Evolutionary conservation across 139 green algal species (phyloP).

Genomic region (Chlorella sp.): DNA sequence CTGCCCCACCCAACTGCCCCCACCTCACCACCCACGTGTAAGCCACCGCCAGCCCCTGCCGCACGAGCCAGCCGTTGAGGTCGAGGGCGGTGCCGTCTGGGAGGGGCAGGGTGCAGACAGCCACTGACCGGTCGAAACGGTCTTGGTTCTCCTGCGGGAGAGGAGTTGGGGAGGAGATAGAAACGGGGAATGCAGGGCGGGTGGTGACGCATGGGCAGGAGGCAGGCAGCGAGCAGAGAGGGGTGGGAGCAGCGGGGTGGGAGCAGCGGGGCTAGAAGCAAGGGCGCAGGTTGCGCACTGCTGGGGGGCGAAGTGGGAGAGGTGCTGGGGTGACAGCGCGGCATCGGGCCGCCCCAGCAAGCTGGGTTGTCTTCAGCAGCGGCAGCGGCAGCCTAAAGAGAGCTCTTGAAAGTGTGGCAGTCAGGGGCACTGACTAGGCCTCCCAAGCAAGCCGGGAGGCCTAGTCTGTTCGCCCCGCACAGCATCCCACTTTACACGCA

Average conservation of each 20-base stretch:
- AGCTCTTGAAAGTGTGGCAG: too few relatives aligned
- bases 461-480: too few relatives aligned
- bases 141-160: conserved; percentile 38
- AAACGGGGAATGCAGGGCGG: not conserved
- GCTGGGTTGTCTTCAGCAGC: not conserved
- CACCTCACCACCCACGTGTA: conserved; percentile 65
- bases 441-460: too few relatives aligned
- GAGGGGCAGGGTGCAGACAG: conserved; percentile 47
- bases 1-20: too few relatives aligned
- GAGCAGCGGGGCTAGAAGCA: not conserved
- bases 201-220: too few relatives aligned
- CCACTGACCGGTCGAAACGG: conserved; percentile 75
- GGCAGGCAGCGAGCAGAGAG: too few relatives aligned
- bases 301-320: too few relatives aligned
- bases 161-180: not conserved
- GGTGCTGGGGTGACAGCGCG: too few relatives aligned
- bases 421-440: too few relatives aligned
- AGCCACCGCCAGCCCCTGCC: conserved; percentile 75
- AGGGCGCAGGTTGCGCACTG: not conserved
- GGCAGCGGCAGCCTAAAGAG: too few relatives aligned
- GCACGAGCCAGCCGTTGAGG: conserved; percentile 75
- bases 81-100: conserved; percentile 35
- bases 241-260: too few relatives aligned
- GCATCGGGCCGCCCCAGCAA: not conserved
- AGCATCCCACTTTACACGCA: too few relatives aligned